Evolutionary conservation across 2,329 filamentous ascomycete genomes (phyloP), one percentile per base, ranked within the genome.

Genomic region (Aspergillus glaucus): DNA sequence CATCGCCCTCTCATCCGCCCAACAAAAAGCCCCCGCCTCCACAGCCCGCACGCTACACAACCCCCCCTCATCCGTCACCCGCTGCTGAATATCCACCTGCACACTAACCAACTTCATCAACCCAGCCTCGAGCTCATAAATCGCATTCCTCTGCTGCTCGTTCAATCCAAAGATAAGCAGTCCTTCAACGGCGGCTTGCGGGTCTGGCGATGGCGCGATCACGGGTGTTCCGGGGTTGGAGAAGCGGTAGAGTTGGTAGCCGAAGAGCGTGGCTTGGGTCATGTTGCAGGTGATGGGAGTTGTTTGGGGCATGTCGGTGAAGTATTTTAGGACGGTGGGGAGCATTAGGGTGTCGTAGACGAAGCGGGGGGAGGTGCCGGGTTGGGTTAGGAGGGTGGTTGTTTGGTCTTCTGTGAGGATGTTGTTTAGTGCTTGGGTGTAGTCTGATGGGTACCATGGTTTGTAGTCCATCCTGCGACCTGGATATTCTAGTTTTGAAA

Each of bases 291-390:
- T 45, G 34, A 65, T 55, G 17, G 56, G 44, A 28, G 47, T 28
- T n/a, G 24, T 10, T 43, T 59, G 53, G n/a, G 51, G 39, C 7
- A 55, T 32, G n/a, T 55, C 50, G 24, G 58, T 55, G 43, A 57
- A 51, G 42, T 60, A 59, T 34, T 63, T 65, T 6, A 68, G 53
- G 8, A 61, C 55, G 1, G 58, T 61, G 7, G 65, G 65, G 6
- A 67, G 55, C 63, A 64, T 64, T 15, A 64, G 51, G 4, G 50
- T 49, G 4, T 58, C 59, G 50, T 62, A 62, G 45, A 67, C 49
- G 49, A 67, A 67, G 17, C 63, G 58, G 0, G 56, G 51, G 3
- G 57, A 44, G 22, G 53, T 50, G 41, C 50, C 50, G 10, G 51
- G 52, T 39, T 50, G 46, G 14, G 48, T 44, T n/a, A 62, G 47